A percentile compares a stretch with the other conserved stretches of the same genome.
Conservation (phyloP, 2,329 filamentous ascomycete species). For the Xylaria sp. region DNA sequence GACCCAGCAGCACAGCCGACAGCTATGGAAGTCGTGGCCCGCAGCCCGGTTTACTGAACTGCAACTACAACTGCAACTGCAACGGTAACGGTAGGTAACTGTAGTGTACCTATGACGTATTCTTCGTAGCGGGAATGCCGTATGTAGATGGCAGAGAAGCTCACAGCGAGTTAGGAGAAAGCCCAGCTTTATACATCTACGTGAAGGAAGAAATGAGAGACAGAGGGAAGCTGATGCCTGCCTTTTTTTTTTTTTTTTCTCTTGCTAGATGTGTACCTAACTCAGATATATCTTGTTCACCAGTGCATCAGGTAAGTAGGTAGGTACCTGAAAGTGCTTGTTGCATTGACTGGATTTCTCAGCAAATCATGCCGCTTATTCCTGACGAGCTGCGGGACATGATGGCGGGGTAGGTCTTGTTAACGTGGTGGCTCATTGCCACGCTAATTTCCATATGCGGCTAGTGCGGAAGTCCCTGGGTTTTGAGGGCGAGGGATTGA, state of each 20-base stretch:
- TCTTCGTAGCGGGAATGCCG: neutral
- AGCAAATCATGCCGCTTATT: slow-evolving; percentile 32
- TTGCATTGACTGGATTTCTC: slow-evolving; percentile 32
- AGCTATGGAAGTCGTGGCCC: neutral
- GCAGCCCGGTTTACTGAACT: neutral
- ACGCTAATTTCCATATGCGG: slow-evolving; percentile 3
- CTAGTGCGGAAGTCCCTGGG: neutral
- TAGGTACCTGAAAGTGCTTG: slow-evolving; percentile 7
- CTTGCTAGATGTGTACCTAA: neutral
- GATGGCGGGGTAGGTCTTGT: slow-evolving; percentile 23
- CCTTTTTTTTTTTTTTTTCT: neutral
- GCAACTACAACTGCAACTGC: neutral
- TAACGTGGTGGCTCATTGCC: neutral
- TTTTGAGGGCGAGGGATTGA: no score
- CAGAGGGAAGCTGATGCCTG: neutral
- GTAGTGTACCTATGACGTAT: slow-evolving; percentile 28
- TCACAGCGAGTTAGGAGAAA: neutral
- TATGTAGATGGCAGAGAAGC: neutral
- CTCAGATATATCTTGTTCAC: neutral
- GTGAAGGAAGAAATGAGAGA: neutral
- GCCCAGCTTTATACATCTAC: slow-evolving; percentile 13
- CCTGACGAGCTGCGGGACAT: slow-evolving; percentile 6
- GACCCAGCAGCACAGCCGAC: neutral
- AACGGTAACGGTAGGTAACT: no score
- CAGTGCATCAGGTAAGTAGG: slow-evolving; percentile 20